phyloP scores from a whole-genome alignment of 2,329 filamentous ascomycete genomes.

The Xylaria sp. region DNA sequence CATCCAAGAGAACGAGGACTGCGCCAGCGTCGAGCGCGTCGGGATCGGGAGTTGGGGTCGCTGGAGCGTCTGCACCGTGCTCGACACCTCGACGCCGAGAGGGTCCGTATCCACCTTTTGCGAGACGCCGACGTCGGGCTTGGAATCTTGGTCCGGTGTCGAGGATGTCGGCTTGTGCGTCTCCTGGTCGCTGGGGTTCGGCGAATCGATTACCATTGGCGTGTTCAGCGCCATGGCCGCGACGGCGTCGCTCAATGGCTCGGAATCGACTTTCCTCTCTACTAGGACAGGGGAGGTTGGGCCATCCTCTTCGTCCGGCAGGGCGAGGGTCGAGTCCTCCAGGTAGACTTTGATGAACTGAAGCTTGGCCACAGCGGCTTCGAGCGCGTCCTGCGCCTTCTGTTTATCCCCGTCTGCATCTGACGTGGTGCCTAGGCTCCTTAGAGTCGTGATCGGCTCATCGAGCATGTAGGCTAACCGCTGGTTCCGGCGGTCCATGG shows the following conservation, averaged over 20 bases:
- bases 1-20: slow-evolving; percentile 83
- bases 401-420: slow-evolving; percentile 51
- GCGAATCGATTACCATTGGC: slow-evolving; percentile 29
- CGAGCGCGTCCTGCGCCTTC: slow-evolving; percentile 58
- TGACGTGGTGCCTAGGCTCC: slow-evolving; percentile 58
- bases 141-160: background rate
- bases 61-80: slow-evolving; percentile 37
- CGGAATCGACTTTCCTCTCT: slow-evolving; percentile 25
- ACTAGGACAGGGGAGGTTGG: slow-evolving; percentile 27
- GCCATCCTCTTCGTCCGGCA: slow-evolving; percentile 46
- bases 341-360: slow-evolving; percentile 68
- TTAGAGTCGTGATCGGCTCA: slow-evolving; percentile 67
- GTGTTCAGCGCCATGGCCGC: slow-evolving; percentile 37
- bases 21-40: slow-evolving; percentile 69
- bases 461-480: slow-evolving; percentile 72
- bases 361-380: slow-evolving; percentile 65
- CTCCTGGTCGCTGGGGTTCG: slow-evolving; percentile 1
- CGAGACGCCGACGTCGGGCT: background rate
- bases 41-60: slow-evolving; percentile 53
- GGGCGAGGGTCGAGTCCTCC: slow-evolving; percentile 61
- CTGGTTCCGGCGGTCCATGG: slow-evolving; percentile 69
- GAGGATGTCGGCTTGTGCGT: slow-evolving; percentile 7
- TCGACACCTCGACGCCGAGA: slow-evolving; percentile 29
- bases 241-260: slow-evolving; percentile 35
- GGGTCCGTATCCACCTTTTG: slow-evolving; percentile 35